A percentile compares a stretch with the other conserved stretches of the same genome.
phyloP scores from a whole-genome alignment of 2,329 filamentous ascomycete genomes.

The Fusarium sp. region DNA sequence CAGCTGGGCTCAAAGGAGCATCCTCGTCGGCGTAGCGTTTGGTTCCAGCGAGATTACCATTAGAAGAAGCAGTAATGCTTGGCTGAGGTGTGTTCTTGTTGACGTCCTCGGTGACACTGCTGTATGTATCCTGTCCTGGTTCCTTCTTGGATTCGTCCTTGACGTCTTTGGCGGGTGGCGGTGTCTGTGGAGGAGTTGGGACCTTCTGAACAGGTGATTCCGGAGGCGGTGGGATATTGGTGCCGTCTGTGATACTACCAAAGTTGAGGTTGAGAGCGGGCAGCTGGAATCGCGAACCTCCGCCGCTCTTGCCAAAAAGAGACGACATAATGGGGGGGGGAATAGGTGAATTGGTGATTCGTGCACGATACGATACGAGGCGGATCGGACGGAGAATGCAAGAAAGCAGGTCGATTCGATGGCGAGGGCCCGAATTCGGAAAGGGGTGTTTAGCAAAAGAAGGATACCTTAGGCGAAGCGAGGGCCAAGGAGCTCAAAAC shows the following conservation, averaged over 20 bases:
- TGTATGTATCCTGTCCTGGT: slow-evolving; percentile 8
- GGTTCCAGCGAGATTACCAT: slow-evolving; percentile 56
- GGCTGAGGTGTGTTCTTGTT: slow-evolving; percentile 32
- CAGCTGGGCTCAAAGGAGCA: slow-evolving; percentile 59
- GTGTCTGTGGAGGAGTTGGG: slow-evolving; percentile 53
- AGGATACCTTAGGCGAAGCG: background rate
- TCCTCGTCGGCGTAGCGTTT: slow-evolving; percentile 62
- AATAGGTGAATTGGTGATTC: slow-evolving; percentile 8
- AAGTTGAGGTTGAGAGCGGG: slow-evolving; percentile 67
- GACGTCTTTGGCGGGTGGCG: slow-evolving; percentile 40
- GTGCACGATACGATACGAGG: slow-evolving; percentile 15
- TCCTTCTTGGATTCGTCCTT: slow-evolving; percentile 30
- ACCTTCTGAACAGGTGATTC: slow-evolving; percentile 62
- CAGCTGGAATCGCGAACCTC: slow-evolving; percentile 59
- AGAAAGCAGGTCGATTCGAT: slow-evolving; percentile 18
- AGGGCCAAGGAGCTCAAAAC: slow-evolving; percentile 9
- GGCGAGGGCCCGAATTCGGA: slow-evolving; percentile 15
- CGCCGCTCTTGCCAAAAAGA: slow-evolving; percentile 41
- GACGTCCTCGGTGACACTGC: slow-evolving; percentile 27
- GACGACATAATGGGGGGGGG: slow-evolving; percentile 43
- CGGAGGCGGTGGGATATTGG: slow-evolving; percentile 65
- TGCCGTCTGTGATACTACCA: slow-evolving; percentile 66
- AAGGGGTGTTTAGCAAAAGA: slow-evolving; percentile 13
- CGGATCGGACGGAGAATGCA: slow-evolving; percentile 14
- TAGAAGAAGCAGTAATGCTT: slow-evolving; percentile 42